Percentiles rank a stretch among this genome's conserved stretches.
Evolutionary conservation across 1,139 yeast genomes (phyloP).

Genomic region (Magnusiomyces clavatus): DNA sequence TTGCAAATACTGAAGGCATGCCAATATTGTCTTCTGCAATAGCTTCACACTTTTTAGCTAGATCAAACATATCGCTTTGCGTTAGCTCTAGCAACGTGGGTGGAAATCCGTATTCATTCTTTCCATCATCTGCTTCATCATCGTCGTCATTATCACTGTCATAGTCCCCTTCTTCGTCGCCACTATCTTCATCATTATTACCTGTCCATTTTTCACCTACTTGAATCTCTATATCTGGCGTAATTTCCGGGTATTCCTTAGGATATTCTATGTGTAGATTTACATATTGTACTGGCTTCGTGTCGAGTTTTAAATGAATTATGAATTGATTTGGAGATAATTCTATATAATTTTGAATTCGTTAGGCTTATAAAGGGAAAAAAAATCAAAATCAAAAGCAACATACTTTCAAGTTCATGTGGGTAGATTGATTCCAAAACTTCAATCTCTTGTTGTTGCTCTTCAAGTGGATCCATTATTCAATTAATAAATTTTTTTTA

Average conservation of each 20-base stretch:
- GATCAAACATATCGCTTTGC: slow-evolving; percentile 34
- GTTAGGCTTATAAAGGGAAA: not conserved
- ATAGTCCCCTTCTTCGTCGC: slow-evolving; percentile 36
- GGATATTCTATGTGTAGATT: slow-evolving; percentile 58
- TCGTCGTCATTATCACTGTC: slow-evolving; percentile 39
- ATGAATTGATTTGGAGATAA: slow-evolving; percentile 28
- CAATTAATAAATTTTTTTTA: not conserved
- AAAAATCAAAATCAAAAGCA: too few species aligned
- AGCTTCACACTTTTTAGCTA: slow-evolving; percentile 38
- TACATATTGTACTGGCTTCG: slow-evolving; percentile 45
- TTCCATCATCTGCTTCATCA: slow-evolving; percentile 22
- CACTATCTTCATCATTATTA: slow-evolving; percentile 26
- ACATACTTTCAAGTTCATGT: slow-evolving; percentile 54
- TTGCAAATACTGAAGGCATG: slow-evolving; percentile 78
- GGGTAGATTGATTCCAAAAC: slow-evolving; percentile 84
- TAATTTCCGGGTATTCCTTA: slow-evolving; percentile 59
- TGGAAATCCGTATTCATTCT: slow-evolving; percentile 10
- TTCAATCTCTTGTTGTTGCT: slow-evolving; percentile 71
- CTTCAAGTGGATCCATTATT: slow-evolving; percentile 38
- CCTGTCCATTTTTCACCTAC: slow-evolving; percentile 31
- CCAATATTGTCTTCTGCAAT: slow-evolving; percentile 68
- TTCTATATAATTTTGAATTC: slow-evolving; percentile 10
- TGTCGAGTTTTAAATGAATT: slow-evolving; percentile 44
- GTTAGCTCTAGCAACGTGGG: slow-evolving; percentile 20
- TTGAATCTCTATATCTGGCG: slow-evolving; percentile 46